Evolutionary conservation across 805 yeast genomes (phyloP).

Genomic region (Kuraishia floccosa): DNA sequence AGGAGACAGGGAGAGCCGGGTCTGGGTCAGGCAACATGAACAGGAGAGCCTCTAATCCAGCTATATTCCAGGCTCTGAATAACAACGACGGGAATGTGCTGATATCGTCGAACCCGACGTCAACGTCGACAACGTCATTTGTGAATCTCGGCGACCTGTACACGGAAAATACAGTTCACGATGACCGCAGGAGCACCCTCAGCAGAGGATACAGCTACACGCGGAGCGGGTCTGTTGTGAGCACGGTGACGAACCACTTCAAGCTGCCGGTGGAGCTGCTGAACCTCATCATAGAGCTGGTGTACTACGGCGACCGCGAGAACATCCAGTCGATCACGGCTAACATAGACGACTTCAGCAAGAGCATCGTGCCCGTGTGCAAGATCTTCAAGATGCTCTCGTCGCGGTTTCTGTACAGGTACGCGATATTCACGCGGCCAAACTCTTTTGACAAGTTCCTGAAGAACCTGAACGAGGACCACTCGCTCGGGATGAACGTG

Average conservation of each 20-base stretch:
- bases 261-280: conserved; percentile 18
- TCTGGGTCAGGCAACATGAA: too few species aligned
- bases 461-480: conserved; percentile 33
- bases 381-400: conserved; percentile 48
- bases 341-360: conserved; percentile 15
- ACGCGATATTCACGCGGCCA: conserved; percentile 69
- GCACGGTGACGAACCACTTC: conserved; percentile 3
- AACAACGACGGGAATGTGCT: conserved; percentile 2
- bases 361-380: conserved; percentile 28
- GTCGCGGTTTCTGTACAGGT: conserved; percentile 47
- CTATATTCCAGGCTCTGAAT: conserved; percentile 1
- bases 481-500: conserved; percentile 44
- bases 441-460: conserved; percentile 67
- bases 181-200: too few species aligned
- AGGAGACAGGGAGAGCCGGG: too few species aligned
- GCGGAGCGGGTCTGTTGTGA: too few species aligned
- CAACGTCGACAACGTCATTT: conserved; percentile 3
- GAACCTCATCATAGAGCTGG: conserved; percentile 18
- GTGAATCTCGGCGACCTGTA: not conserved
- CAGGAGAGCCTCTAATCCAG: too few species aligned
- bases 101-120: conserved; percentile 3
- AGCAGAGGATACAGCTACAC: too few species aligned
- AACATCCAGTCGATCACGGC: conserved; percentile 15
- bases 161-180: too few species aligned
- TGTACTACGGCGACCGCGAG: conserved; percentile 16